Evolutionary conservation across 192 early-diverging fungal genomes (phyloP).

Genomic region (Fimicolochytrium jonesii): DNA sequence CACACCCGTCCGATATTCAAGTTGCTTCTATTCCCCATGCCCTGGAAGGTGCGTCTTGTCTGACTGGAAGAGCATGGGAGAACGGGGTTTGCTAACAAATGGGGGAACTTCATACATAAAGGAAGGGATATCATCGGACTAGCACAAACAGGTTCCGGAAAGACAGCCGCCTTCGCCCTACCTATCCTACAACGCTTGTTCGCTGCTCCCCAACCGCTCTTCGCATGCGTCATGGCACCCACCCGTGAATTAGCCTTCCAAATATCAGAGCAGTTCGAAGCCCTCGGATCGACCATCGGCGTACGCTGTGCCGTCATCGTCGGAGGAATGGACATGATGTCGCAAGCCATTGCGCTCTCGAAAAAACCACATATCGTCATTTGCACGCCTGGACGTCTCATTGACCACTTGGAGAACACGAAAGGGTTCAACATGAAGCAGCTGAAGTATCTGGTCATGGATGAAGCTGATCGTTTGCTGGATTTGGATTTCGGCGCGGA

Average conservation of each 20-base stretch:
- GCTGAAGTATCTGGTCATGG: conserved; percentile 91
- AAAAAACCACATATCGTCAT: conserved; percentile 94
- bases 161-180: conserved; percentile 91
- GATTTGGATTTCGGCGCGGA: conserved; percentile 95
- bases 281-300: conserved; percentile 84
- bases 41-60: conserved; percentile 58
- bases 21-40: conserved; percentile 86
- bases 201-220: conserved; percentile 83
- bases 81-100: background rate
- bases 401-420: conserved; percentile 97
- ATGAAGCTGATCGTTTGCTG: conserved; percentile 88
- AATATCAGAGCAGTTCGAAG: conserved; percentile 89
- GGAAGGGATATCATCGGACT: conserved; percentile 92
- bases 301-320: conserved; percentile 88
- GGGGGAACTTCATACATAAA: background rate
- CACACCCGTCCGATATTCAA: conserved; percentile 89
- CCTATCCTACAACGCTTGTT: conserved; percentile 88
- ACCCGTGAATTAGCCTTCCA: conserved; percentile 95
- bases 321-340: conserved; percentile 97
- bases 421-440: conserved; percentile 92
- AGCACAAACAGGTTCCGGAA: conserved; percentile 96
- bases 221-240: conserved; percentile 94
- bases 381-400: conserved; percentile 91
- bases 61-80: no score
- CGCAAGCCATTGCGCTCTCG: conserved; percentile 87